Evolutionary conservation across 257 asterid genomes (phyloP).

Genomic region (Nicotiana tabacum): DNA sequence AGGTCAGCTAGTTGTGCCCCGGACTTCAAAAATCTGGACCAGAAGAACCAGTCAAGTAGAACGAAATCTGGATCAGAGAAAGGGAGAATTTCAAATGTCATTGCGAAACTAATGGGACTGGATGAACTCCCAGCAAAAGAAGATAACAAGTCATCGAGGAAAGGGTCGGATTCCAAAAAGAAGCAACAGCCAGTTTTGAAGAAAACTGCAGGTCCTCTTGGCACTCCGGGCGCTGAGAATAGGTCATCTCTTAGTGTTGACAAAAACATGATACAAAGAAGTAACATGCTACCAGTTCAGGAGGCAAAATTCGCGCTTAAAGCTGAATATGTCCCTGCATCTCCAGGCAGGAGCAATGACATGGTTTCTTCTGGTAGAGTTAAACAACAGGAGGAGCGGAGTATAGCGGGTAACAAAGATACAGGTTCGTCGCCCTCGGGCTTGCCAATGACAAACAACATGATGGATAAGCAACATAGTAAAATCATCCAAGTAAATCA

Average conservation of each 20-base stretch:
- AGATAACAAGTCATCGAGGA: slow-evolving; percentile 17
- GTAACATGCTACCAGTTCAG: slow-evolving; percentile 14
- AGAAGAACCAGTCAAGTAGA: slow-evolving; percentile 25
- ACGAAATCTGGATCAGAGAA: slow-evolving; percentile 39
- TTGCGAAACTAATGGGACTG: slow-evolving; percentile 94
- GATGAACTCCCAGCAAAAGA: slow-evolving; percentile 56
- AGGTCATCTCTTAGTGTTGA: slow-evolving; percentile 7
- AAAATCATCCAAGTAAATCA: slow-evolving; percentile 21
- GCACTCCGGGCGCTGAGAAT: slow-evolving; percentile 11
- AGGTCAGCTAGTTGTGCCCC: slow-evolving; percentile 52
- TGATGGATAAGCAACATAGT: slow-evolving; percentile 26
- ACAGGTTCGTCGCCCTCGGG: neutral
- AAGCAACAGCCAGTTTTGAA: slow-evolving; percentile 22
- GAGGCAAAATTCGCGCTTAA: slow-evolving; percentile 24
- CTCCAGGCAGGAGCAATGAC: slow-evolving; percentile 21
- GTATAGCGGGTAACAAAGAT: slow-evolving; percentile 17
- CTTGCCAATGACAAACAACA: slow-evolving; percentile 5
- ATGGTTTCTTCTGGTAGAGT: slow-evolving; percentile 22
- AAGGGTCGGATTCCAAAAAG: slow-evolving; percentile 28
- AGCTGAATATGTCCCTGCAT: slow-evolving; percentile 19
- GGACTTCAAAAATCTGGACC: slow-evolving; percentile 27
- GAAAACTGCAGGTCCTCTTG: slow-evolving; percentile 11
- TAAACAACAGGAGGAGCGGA: slow-evolving; percentile 21
- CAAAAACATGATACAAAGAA: slow-evolving; percentile 11
- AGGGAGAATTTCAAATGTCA: slow-evolving; percentile 70